Base-by-base conservation (phyloP, 768 basidiomycete species). In the Rubroboletus pulcherrimus region DNA sequence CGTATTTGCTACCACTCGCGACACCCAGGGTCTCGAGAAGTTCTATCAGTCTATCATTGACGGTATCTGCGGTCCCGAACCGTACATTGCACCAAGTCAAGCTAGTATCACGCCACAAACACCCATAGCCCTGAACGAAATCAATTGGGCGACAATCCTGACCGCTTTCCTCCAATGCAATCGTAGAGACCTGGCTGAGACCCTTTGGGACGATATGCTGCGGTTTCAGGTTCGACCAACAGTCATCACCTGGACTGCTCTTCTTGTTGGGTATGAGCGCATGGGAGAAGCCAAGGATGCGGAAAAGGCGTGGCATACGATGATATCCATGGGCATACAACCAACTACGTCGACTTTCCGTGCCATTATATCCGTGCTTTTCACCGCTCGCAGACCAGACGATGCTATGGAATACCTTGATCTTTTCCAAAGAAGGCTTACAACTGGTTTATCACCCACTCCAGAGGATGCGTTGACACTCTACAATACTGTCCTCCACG, bases 401-500 rank as follows among this genome's bases (percentile, higher is more conserved):
- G 76, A 81, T 24, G 88, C 82, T 2, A 60, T 85, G 59, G 61
- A 69, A 34, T 71, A 72, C 47, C 81, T 93, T 60, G 65, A 71
- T 10, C 73, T 76, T 49, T 86, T 86, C 60, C 75, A 81, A 61
- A 50, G 51, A 24, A 60, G 48, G 29, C 42, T 60, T n/a, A 35
- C 59, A 3, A 42, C 39, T 17, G 56, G 49, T 46, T 63, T 33
- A 65, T 67, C 55, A 3, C 60, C 63, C 60, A 49, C 71, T 69
- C 49, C 59, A 67, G 53, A 67, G 65, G 47, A 68, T 59, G 31
- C 65, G 68, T 64, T 81, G 19, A 59, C 73, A 6, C 77, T 89
- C 0, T 87, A 89, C 65, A 95, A 94, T 68, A 85, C 85, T n/a
- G 80, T 86, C 40, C 69, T 96, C 14, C 77, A 86, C 43, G 86